phyloP scores from a whole-genome alignment of 176 grass and related monocot species.

The Aegilops umbellulata region DNA sequence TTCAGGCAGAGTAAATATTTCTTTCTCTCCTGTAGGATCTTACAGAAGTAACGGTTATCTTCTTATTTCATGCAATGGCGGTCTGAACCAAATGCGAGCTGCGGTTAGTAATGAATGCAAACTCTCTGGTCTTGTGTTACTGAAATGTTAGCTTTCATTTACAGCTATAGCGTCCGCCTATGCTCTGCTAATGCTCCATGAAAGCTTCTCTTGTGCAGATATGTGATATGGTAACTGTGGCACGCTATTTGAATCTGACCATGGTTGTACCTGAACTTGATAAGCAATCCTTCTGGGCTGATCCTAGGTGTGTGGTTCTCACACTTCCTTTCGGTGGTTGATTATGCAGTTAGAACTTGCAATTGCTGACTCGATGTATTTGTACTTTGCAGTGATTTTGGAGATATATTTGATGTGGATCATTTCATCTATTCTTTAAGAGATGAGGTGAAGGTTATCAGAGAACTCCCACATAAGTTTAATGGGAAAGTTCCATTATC shows the following conservation, averaged over 20 bases:
- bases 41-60: constrained; percentile 93
- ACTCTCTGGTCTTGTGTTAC: constrained; percentile 8
- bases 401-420: constrained; percentile 85
- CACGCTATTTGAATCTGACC: constrained; percentile 90
- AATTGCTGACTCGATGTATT: constrained; percentile 2
- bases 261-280: constrained; percentile 93
- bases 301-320: constrained; percentile 70
- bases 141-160: neutral
- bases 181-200: constrained; percentile 4
- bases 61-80: constrained; percentile 86
- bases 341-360: neutral
- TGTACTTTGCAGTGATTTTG: constrained; percentile 75
- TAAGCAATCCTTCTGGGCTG: constrained; percentile 99
- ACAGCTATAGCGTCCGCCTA: neutral
- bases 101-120: constrained; percentile 53
- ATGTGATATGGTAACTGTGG: constrained; percentile 93
- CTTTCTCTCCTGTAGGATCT: constrained; percentile 49
- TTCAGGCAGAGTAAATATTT: constrained; percentile 22
- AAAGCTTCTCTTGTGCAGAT: constrained; percentile 63
- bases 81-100: constrained; percentile 96
- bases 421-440: constrained; percentile 94
- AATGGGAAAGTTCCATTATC: constrained; percentile 56
- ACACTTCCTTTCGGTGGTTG: neutral
- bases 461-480: constrained; percentile 75
- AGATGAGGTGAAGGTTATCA: constrained; percentile 93